These are phyloP conservation scores for Ophiocordyceps sinensis DNA, from an alignment of 2,329 filamentous ascomycete species.

Conservation along the genomic window DNA sequence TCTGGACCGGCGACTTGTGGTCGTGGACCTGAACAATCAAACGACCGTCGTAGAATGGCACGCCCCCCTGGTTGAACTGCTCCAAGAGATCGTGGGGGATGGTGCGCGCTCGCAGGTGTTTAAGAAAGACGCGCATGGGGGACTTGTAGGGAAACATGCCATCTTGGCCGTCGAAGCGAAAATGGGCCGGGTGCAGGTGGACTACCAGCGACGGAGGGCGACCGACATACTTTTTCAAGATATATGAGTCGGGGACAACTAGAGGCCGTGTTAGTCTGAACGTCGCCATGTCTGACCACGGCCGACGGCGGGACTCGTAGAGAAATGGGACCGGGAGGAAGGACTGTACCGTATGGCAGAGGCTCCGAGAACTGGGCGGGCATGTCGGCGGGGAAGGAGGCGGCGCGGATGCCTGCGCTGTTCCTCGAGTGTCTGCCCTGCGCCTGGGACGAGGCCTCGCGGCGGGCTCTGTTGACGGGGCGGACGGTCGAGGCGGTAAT, in stretches of 20 bases:
- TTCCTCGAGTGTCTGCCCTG: conserved; percentile 33
- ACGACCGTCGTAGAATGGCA: conserved; percentile 86
- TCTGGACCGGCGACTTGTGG: conserved; percentile 52
- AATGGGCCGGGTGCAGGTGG: conserved; percentile 74
- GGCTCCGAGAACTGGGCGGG: conserved; percentile 24
- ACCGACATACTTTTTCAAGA: conserved; percentile 68
- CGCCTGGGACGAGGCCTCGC: conserved; percentile 34
- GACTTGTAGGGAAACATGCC: conserved; percentile 86
- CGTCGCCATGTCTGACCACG: neutral
- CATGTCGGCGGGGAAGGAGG: conserved; percentile 30
- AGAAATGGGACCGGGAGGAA: neutral
- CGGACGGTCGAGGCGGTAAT: conserved; percentile 28
- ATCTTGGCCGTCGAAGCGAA: conserved; percentile 87
- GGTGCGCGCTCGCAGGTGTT: conserved; percentile 62
- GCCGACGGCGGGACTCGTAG: neutral
- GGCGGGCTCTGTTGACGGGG: conserved; percentile 41
- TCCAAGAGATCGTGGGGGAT: conserved; percentile 82
- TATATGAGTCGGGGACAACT: conserved; percentile 64
- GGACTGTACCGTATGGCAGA: conserved; percentile 34
- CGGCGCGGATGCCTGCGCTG: conserved; percentile 34
- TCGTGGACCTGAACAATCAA: conserved; percentile 92
- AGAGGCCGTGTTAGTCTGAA: neutral
- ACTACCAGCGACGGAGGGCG: conserved; percentile 70
- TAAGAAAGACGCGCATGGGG: conserved; percentile 69
- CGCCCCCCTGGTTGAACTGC: conserved; percentile 55